Evolutionary conservation across 352 stramenopile species (phyloP), one percentile per base, ranked within the genome.

Genomic region (Phytophthora constricta): DNA sequence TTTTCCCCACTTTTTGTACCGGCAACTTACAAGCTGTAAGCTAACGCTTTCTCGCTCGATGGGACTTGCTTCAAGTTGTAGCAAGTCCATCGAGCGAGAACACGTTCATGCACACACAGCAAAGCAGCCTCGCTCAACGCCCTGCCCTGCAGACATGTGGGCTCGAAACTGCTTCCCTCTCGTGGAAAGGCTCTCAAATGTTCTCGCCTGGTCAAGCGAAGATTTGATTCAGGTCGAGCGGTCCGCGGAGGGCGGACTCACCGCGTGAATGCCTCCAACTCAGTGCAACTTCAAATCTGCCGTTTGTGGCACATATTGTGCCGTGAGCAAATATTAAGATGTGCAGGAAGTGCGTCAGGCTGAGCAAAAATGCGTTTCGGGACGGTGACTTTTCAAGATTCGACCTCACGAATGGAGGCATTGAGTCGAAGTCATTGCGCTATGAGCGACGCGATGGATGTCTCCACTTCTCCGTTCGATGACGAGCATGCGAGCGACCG

Each of bases 351-450:
- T 20, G 22, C 41, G 14, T 10, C n/a, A 47, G 41, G 16, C 41
- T 47, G 16, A 20, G 41, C 14, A 23, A 17, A 20, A 23, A 47
- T 47, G 16, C 46, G 23, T 53, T 37, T 46, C 20, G n/a, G n/a
- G 11, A 7, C 17, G 3, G 56, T 50, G 56, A 50, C 57, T 56
- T 31, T 64, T 64, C 57, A 57, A 56, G 45, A 57, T 63, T n/a
- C 42, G 10, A 22, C 3, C 22, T n/a, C 10, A 22, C 16, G 22
- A 37, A 53, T 46, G 42, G 39, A 55, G 27, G 22, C 19, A 28
- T 22, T 39, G 33, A 19, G 37, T 17, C 13, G 17, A 28, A 22
- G 33, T 50, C 23, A 13, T 52, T 16, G 10, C 10, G 34, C 14
- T 42, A 10, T 42, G 28, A 17, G 13, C 28, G 49, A 49, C 23